Percentiles rank a stretch among this genome's conserved stretches.
Conservation (phyloP, 1,284 basidiomycete genomes). For the Rhodotorula sp. region DNA sequence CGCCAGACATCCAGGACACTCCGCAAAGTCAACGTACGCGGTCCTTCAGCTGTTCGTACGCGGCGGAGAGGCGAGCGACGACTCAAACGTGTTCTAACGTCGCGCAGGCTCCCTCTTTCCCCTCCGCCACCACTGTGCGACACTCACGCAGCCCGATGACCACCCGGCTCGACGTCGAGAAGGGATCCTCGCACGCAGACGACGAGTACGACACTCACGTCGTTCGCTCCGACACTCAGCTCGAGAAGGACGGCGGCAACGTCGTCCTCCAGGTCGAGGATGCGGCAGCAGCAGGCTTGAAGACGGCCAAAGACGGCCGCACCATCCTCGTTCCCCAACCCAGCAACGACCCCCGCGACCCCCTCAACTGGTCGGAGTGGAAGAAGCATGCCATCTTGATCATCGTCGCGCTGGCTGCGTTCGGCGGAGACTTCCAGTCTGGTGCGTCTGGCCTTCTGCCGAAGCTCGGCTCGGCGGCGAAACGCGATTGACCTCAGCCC, state of each 20-base stretch:
- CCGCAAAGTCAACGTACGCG: neutral
- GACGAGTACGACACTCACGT: slow-evolving; percentile 7
- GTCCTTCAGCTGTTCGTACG: neutral
- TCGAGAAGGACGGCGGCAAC: slow-evolving; percentile 26
- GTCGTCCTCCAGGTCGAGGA: slow-evolving; percentile 12
- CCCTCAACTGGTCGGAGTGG: slow-evolving; percentile 31
- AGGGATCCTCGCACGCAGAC: neutral
- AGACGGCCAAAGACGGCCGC: slow-evolving; percentile 33
- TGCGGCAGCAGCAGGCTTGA: slow-evolving; percentile 19
- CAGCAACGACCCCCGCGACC: slow-evolving; percentile 31
- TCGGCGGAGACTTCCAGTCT: slow-evolving; percentile 32
- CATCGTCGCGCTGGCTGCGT: slow-evolving; percentile 29
- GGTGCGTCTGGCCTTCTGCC: neutral
- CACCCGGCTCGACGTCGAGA: slow-evolving; percentile 4
- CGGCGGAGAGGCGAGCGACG: neutral
- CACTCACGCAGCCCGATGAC: neutral
- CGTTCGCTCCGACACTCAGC: slow-evolving; percentile 13
- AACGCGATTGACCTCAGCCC: neutral
- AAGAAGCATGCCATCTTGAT: slow-evolving; percentile 33
- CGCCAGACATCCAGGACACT: neutral
- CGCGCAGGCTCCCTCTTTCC: neutral
- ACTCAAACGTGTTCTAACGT: neutral
- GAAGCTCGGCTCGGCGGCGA: neutral
- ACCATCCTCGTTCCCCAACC: slow-evolving; percentile 30
- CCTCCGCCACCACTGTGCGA: neutral